These are phyloP conservation scores for Vickermania spadyakhi DNA, from an alignment of 208 protist species.

Conservation along the genomic window DNA sequence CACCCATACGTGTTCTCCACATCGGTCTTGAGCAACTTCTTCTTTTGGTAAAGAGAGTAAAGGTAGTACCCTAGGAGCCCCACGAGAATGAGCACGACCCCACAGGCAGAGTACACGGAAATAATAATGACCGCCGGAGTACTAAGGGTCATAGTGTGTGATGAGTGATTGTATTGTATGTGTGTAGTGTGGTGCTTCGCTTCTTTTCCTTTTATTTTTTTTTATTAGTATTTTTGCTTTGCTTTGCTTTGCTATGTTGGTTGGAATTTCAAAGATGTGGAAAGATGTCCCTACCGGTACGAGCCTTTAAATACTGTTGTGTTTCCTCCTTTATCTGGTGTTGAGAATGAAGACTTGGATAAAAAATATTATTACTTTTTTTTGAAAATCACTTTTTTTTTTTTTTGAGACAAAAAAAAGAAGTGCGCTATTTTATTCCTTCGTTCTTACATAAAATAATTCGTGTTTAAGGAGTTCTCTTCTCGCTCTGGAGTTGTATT, in stretches of 20 bases:
- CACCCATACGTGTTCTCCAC: not conserved
- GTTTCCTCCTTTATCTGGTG: too few species aligned
- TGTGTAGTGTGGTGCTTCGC: not conserved
- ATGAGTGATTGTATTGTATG: not conserved
- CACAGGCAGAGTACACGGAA: constrained; percentile 43
- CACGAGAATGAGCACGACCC: constrained; percentile 28
- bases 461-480: too few species aligned
- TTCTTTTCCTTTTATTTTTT: not conserved
- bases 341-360: too few species aligned
- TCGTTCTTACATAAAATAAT: too few species aligned
- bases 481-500: too few species aligned
- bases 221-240: not conserved
- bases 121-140: constrained; percentile 11
- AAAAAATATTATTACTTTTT: too few species aligned
- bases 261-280: not conserved
- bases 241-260: not conserved
- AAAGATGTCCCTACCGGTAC: too few species aligned
- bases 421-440: too few species aligned
- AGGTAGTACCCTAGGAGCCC: constrained; percentile 8
- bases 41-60: constrained; percentile 3
- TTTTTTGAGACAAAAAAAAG: too few species aligned
- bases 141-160: not conserved
- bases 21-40: constrained; percentile 1
- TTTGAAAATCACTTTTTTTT: too few species aligned
- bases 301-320: too few species aligned